A percentile compares a stretch with the other conserved stretches of the same genome.
Evolutionary conservation across 345 rosid genomes (phyloP).

Genomic region (Rhizophora mangle): DNA sequence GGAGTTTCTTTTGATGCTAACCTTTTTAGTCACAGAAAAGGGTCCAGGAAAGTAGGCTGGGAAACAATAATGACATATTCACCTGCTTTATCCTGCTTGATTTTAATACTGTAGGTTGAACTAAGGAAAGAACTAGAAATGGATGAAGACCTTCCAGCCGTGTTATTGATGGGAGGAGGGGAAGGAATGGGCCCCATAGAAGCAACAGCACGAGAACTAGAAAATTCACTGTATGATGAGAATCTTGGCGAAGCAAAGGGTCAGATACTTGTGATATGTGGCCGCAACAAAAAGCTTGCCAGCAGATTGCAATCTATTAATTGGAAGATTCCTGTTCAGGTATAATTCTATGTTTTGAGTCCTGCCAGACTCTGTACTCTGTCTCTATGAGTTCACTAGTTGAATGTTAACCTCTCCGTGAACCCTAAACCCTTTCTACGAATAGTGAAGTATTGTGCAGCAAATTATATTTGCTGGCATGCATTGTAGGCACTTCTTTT

Average conservation of each 20-base stretch:
- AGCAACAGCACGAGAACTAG: constrained; percentile 87
- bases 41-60: too few relatives aligned
- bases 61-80: background rate
- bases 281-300: constrained; percentile 80
- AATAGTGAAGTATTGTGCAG: background rate
- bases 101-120: constrained; percentile 27
- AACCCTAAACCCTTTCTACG: background rate
- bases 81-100: constrained; percentile 6
- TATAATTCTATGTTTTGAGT: constrained; percentile 15
- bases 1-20: too few relatives aligned
- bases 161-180: constrained; percentile 97
- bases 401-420: background rate
- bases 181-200: constrained; percentile 99
- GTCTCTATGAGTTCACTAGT: background rate
- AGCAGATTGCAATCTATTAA: constrained; percentile 59
- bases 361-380: background rate
- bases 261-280: constrained; percentile 88
- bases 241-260: constrained; percentile 74
- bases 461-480: background rate
- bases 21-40: too few relatives aligned
- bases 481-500: background rate
- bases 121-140: constrained; percentile 79
- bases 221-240: constrained; percentile 73
- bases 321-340: constrained; percentile 97
- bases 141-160: constrained; percentile 96